Conservation (phyloP, 2,329 filamentous ascomycete species). For the Aureobasidium musti region DNA sequence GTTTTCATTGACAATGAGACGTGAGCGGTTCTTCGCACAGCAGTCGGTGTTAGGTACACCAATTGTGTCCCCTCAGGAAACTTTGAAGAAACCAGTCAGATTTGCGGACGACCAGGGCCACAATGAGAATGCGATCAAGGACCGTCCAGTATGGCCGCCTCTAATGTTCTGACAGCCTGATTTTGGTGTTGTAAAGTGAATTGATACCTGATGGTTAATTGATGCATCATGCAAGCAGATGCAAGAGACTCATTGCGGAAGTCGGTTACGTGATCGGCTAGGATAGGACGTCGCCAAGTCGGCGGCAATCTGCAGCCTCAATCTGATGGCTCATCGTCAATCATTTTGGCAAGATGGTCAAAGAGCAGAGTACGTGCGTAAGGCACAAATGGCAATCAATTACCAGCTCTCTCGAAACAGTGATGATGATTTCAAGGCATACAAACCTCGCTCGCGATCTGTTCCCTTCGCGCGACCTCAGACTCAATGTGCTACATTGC, state of each 20-base stretch:
- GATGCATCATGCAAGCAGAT: conserved; percentile 24
- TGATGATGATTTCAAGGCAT: neutral
- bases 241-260: conserved; percentile 24
- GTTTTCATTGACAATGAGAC: neutral
- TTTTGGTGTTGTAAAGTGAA: neutral
- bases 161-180: neutral
- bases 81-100: neutral
- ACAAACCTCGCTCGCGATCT: neutral
- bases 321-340: conserved; percentile 19
- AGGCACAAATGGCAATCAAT: neutral
- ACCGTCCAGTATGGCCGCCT: neutral
- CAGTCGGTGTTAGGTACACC: neutral
- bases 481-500: neutral
- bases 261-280: conserved; percentile 25
- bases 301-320: conserved; percentile 25
- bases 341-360: conserved; percentile 2
- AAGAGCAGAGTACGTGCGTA: conserved; percentile 14
- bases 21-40: neutral
- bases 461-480: neutral
- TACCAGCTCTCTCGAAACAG: neutral
- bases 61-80: too few species aligned
- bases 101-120: neutral
- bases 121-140: neutral
- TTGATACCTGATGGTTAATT: neutral
- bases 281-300: conserved; percentile 5